Conservation (phyloP, 1,284 basidiomycete genomes). For the Coniferiporia sulphurascens region DNA sequence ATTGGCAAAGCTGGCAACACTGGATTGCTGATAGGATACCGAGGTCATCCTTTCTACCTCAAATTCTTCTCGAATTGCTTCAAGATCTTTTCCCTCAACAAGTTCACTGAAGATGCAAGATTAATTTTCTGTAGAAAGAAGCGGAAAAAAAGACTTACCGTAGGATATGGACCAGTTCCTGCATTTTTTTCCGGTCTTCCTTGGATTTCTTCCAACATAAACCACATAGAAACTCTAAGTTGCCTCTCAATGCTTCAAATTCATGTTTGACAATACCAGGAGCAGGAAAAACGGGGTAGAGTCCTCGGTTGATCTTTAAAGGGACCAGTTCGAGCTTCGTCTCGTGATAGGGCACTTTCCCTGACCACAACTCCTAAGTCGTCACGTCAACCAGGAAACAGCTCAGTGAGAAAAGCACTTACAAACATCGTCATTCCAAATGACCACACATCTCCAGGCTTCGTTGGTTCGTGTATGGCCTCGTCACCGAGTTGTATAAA, state of each 20-base stretch:
- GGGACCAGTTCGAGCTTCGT: not conserved
- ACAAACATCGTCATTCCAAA: conserved; percentile 6
- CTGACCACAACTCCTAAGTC: not conserved
- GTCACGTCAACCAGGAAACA: not conserved
- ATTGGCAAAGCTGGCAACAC: too few species aligned
- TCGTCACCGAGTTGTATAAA: not conserved
- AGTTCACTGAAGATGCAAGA: not conserved
- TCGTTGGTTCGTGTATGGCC: not conserved
- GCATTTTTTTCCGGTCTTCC: not conserved
- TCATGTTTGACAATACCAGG: not conserved
- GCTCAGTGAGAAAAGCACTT: not conserved
- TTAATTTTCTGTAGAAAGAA: not conserved
- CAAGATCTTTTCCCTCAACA: not conserved
- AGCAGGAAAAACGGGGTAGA: not conserved
- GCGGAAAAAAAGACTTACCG: not conserved
- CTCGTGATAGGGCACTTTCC: not conserved
- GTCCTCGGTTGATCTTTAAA: not conserved
- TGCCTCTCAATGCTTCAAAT: not conserved
- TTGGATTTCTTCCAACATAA: conserved; percentile 9
- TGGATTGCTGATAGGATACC: too few species aligned
- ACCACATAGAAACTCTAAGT: not conserved
- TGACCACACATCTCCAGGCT: conserved; percentile 1
- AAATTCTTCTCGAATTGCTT: too few species aligned
- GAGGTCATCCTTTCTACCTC: too few species aligned
- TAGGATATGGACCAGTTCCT: not conserved